A percentile compares a stretch with the other conserved stretches of the same genome.
phyloP scores from a whole-genome alignment of 108 stramenopile species.

The Stephanodiscus minutulus region DNA sequence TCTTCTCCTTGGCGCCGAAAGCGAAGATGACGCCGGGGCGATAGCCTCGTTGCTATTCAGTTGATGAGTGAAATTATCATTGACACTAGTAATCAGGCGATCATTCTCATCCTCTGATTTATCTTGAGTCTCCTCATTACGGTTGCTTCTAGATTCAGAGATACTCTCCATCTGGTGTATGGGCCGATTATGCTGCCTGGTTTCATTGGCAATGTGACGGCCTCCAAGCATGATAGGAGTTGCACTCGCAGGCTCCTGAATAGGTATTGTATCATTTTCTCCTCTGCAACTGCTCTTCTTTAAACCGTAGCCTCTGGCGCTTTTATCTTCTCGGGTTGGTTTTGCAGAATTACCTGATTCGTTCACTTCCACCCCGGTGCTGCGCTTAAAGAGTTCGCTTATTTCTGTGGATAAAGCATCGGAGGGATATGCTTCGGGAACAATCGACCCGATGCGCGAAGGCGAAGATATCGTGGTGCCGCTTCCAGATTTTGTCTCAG shows the following conservation, averaged over 20 bases:
- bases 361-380: background rate
- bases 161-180: conserved; percentile 37
- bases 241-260: background rate
- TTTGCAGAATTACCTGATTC: background rate
- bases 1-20: conserved; percentile 9
- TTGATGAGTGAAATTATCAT: background rate
- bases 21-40: conserved; percentile 16
- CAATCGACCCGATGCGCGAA: background rate
- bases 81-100: background rate
- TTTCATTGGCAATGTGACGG: background rate
- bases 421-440: background rate
- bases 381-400: background rate
- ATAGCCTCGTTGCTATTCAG: background rate
- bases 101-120: conserved; percentile 2
- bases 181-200: conserved; percentile 4
- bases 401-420: conserved; percentile 1
- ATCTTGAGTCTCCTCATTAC: conserved; percentile 5
- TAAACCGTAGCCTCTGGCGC: background rate
- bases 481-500: background rate
- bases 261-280: background rate
- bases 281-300: background rate
- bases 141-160: conserved; percentile 27
- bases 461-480: background rate
- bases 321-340: background rate
- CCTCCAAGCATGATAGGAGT: background rate